Percentiles rank a stretch among this genome's conserved stretches.
Conservation (phyloP, 306 rosid genomes). For the Quercus berberidifolia region DNA sequence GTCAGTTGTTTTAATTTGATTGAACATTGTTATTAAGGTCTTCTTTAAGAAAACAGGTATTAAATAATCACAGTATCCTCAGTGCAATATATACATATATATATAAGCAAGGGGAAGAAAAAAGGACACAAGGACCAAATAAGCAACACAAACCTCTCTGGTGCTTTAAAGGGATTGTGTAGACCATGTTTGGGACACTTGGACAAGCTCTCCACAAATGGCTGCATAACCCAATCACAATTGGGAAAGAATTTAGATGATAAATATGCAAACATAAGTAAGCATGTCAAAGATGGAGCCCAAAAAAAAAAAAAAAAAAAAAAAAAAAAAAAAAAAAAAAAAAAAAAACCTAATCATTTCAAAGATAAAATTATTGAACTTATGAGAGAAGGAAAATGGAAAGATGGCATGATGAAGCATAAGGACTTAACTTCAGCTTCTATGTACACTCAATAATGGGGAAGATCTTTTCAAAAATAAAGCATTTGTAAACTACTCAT, state of each 20-base stretch:
- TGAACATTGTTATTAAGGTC: not conserved
- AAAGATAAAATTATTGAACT: constrained; percentile 1
- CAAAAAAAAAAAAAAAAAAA: too few relatives aligned
- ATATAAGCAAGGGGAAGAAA: not conserved
- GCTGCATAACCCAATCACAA: constrained; percentile 47
- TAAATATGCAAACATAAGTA: not conserved
- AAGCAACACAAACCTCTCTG: constrained; percentile 69
- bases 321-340: too few relatives aligned
- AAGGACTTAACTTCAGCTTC: not conserved
- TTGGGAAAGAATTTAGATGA: not conserved
- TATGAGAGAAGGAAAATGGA: not conserved
- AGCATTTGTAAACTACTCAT: not conserved
- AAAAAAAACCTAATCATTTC: not conserved
- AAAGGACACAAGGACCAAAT: not conserved
- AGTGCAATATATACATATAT: not conserved
- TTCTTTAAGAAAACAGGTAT: not conserved
- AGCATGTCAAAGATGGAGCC: constrained; percentile 4
- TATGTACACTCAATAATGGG: not conserved
- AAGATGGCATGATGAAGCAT: not conserved
- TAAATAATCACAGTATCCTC: not conserved
- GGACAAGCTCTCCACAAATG: constrained; percentile 82
- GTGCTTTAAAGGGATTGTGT: constrained; percentile 94
- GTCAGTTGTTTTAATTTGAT: not conserved
- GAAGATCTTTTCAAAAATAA: constrained; percentile 13
- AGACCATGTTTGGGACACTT: constrained; percentile 93